Evolutionary conservation across 305 asterid genomes (phyloP).

Genomic region (Ilex paraguariensis): DNA sequence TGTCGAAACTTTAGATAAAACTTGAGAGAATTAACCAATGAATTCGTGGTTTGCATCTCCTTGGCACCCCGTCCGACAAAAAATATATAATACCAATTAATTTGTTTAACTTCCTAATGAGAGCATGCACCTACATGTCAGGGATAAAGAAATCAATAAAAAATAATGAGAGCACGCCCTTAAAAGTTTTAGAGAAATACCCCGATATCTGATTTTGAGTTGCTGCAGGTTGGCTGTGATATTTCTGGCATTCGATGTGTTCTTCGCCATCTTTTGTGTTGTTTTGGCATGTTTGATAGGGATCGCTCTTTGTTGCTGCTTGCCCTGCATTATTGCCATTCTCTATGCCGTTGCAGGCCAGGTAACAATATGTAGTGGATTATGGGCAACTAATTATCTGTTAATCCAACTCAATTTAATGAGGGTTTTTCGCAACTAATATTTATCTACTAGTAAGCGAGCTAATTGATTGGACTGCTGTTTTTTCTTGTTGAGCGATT

Average conservation of each 20-base stretch:
- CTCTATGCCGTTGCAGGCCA: conserved; percentile 97
- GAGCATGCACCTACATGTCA: conserved; percentile 6
- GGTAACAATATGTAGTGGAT: conserved; percentile 29
- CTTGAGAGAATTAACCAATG: no score
- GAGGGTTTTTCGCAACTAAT: no score
- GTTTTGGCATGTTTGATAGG: conserved; percentile 88
- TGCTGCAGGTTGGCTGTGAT: conserved; percentile 93
- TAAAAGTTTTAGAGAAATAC: background rate
- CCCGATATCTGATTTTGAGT: conserved; percentile 24
- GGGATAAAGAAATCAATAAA: conserved; percentile 3
- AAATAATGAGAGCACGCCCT: no score
- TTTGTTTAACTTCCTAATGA: background rate
- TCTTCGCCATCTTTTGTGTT: conserved; percentile 94
- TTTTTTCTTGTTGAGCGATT: conserved; percentile 7
- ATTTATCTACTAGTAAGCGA: no score
- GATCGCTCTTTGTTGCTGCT: conserved; percentile 92
- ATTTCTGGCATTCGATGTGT: conserved; percentile 92
- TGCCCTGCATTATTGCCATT: conserved; percentile 95
- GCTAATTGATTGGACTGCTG: background rate
- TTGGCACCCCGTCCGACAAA: no score
- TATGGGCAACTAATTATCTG: no score
- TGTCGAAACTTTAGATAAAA: no score
- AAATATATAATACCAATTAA: background rate
- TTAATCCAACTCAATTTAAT: no score
- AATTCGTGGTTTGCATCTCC: no score